These are phyloP conservation scores for Ceratocystis cubensis DNA, from an alignment of 2,329 filamentous ascomycete genomes.

Conservation along the genomic window DNA sequence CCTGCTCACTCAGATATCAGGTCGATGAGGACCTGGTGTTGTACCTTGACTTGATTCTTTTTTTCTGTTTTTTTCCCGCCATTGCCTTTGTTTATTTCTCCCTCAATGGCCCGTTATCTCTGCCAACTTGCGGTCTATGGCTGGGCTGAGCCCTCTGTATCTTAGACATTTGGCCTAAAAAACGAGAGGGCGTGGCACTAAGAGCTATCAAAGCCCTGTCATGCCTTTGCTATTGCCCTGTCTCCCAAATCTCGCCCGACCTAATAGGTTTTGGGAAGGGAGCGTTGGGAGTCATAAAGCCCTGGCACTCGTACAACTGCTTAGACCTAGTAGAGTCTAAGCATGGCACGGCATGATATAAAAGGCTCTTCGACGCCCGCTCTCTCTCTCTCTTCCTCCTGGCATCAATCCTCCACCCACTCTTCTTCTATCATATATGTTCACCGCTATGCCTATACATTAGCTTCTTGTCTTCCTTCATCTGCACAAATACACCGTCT, in stretches of 20 bases:
- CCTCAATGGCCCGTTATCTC: neutral
- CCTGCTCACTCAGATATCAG: neutral
- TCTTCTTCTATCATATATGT: neutral
- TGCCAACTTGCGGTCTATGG: neutral
- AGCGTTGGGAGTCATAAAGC: neutral
- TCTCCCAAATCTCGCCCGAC: neutral
- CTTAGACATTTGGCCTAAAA: conserved; percentile 6
- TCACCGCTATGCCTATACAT: conserved; percentile 5
- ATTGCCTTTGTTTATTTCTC: neutral
- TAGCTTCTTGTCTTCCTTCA: neutral
- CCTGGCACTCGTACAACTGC: conserved; percentile 2
- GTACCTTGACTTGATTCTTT: neutral
- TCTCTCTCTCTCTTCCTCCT: neutral
- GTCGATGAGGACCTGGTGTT: neutral
- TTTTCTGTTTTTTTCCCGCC: neutral
- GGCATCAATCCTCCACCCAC: conserved; percentile 3
- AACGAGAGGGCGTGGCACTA: neutral
- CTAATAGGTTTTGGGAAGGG: neutral
- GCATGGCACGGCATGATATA: conserved; percentile 13
- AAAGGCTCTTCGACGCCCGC: conserved; percentile 7
- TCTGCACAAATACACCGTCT: neutral
- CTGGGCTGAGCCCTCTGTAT: neutral
- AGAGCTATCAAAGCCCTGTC: conserved; percentile 6
- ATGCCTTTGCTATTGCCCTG: neutral
- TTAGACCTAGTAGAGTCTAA: neutral